A percentile compares a stretch with the other conserved stretches of the same genome.
Conservation (phyloP, 306 rosid genomes). For the Rosa persica region DNA sequence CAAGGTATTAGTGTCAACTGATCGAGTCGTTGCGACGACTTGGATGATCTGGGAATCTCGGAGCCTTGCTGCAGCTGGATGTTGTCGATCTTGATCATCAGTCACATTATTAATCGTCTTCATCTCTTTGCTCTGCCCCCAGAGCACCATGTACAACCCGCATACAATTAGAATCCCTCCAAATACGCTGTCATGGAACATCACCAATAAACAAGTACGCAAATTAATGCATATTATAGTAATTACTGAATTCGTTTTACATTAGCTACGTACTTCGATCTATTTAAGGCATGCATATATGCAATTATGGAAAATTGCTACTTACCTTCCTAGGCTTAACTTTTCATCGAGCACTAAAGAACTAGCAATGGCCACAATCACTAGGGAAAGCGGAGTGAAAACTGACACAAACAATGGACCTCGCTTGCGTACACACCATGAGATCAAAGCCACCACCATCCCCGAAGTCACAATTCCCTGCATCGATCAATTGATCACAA, state of each 20-base stretch:
- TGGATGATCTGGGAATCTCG: conserved; percentile 4
- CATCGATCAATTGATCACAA: not conserved
- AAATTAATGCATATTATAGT: not conserved
- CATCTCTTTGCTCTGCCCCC: conserved; percentile 40
- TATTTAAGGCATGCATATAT: not conserved
- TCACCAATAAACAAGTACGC: not conserved
- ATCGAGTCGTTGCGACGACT: not conserved
- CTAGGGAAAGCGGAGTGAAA: conserved; percentile 52
- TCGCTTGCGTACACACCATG: conserved; percentile 52
- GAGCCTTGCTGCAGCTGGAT: conserved; percentile 13
- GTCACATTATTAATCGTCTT: not conserved
- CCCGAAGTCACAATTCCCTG: conserved; percentile 58
- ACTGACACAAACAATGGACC: conserved; percentile 57
- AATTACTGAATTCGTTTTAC: not conserved
- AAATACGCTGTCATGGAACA: conserved; percentile 13
- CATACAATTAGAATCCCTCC: conserved; percentile 30
- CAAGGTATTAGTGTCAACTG: too few relatives aligned
- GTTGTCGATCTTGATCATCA: not conserved
- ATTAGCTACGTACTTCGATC: not conserved
- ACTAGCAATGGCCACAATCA: conserved; percentile 48
- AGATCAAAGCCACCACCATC: conserved; percentile 19
- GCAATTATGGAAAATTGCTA: not conserved
- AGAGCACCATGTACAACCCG: conserved; percentile 34
- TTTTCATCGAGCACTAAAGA: conserved; percentile 45
- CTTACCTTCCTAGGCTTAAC: conserved; percentile 58